Percentiles rank a stretch among this genome's conserved stretches.
Conservation (phyloP, 352 stramenopile genomes). For the Globisporangium barbulae region DNA sequence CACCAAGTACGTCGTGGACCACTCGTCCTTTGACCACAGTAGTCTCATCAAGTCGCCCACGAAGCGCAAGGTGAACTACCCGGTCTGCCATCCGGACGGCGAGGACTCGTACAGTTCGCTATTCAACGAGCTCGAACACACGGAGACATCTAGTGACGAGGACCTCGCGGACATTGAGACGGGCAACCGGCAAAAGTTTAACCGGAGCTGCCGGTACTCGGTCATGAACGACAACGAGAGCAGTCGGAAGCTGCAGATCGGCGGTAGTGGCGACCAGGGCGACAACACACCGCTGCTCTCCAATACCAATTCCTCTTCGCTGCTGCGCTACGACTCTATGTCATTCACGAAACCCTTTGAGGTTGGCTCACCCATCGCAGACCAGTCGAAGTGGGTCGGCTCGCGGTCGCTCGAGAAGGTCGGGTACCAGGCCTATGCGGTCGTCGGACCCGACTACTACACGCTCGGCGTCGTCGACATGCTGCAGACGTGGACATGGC, state of each 20-base stretch:
- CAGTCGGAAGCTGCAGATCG: slow-evolving; percentile 23
- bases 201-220: slow-evolving; percentile 70
- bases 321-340: slow-evolving; percentile 48
- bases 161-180: slow-evolving; percentile 56
- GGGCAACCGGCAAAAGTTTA: slow-evolving; percentile 50
- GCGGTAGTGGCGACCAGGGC: background rate
- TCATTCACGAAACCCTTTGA: slow-evolving; percentile 34
- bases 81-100: slow-evolving; percentile 61
- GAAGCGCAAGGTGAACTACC: slow-evolving; percentile 70
- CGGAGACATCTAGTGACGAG: slow-evolving; percentile 43
- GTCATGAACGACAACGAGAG: slow-evolving; percentile 54
- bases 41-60: slow-evolving; percentile 46
- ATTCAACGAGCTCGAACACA: slow-evolving; percentile 30
- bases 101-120: slow-evolving; percentile 42
- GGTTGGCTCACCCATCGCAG: slow-evolving; percentile 16
- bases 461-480: slow-evolving; percentile 90
- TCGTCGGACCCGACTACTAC: slow-evolving; percentile 85
- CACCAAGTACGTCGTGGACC: slow-evolving; percentile 82
- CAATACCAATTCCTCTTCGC: background rate
- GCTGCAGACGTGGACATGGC: slow-evolving; percentile 85
- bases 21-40: slow-evolving; percentile 35
- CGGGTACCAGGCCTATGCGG: slow-evolving; percentile 67
- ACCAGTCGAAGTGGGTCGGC: slow-evolving; percentile 50
- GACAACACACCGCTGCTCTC: slow-evolving; percentile 43
- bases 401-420: slow-evolving; percentile 54